Conservation (phyloP, 2,329 filamentous ascomycete genomes). For the Teratosphaeria viscida region DNA sequence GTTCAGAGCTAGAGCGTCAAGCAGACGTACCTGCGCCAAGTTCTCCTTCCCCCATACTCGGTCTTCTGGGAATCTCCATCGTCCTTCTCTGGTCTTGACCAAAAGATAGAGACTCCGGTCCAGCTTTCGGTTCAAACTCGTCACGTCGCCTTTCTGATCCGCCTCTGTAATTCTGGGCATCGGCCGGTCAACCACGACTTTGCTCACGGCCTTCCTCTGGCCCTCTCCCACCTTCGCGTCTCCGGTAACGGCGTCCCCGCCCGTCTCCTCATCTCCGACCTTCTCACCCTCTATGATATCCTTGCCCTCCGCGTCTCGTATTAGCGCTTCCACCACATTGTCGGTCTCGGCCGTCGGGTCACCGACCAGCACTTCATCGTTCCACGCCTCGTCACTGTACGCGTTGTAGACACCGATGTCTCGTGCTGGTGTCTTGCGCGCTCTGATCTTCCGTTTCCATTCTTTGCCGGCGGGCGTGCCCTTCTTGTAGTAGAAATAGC, state of each 20-base stretch:
- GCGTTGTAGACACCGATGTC: conserved; percentile 81
- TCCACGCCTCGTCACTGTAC: conserved; percentile 66
- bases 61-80: conserved; percentile 76
- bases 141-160: conserved; percentile 62
- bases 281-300: conserved; percentile 42
- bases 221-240: conserved; percentile 18
- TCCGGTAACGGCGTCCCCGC: conserved; percentile 35
- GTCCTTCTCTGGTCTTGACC: conserved; percentile 59
- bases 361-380: conserved; percentile 77
- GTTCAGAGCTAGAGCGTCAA: neutral
- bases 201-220: conserved; percentile 12
- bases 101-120: conserved; percentile 80
- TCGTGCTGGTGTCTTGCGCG: conserved; percentile 66
- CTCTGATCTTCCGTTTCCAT: conserved; percentile 76
- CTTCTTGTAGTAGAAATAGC: conserved; percentile 90
- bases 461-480: conserved; percentile 75
- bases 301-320: conserved; percentile 60
- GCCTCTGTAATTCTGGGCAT: conserved; percentile 64
- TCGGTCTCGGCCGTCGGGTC: conserved; percentile 56
- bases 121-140: conserved; percentile 67
- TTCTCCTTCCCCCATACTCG: conserved; percentile 60
- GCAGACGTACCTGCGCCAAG: conserved; percentile 62
- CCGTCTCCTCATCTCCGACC: conserved; percentile 30
- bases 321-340: conserved; percentile 54
- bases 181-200: conserved; percentile 52